Conservation (phyloP, 208 protist species). For the Acanthamoeba royreba region DNA sequence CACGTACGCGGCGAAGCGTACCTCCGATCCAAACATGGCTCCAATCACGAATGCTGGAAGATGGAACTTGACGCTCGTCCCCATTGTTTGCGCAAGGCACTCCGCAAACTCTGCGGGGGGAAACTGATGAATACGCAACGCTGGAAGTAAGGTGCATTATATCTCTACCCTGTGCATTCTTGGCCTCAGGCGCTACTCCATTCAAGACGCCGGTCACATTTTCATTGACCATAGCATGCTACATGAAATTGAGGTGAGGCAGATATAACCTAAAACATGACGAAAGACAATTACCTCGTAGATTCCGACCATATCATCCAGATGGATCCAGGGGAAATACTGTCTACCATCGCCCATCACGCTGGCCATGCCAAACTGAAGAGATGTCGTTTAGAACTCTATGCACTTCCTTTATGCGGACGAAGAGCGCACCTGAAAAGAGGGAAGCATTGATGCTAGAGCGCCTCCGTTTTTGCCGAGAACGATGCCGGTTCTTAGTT, state of each 20-base stretch:
- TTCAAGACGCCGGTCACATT: background rate
- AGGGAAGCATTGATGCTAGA: background rate
- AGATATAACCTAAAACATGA: background rate
- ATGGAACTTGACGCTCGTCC: conserved; percentile 1
- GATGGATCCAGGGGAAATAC: conserved; percentile 42
- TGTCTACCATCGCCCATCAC: conserved; percentile 3
- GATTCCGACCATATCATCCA: conserved; percentile 40
- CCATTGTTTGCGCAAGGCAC: background rate
- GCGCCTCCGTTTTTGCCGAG: background rate
- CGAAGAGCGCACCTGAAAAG: background rate
- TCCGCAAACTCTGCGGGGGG: background rate
- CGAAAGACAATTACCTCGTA: too few species aligned
- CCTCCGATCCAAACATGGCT: background rate
- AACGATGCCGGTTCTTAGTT: conserved; percentile 12
- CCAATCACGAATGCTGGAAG: background rate
- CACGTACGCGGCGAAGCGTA: background rate
- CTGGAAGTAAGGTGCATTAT: background rate
- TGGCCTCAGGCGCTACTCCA: background rate
- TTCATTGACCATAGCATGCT: background rate
- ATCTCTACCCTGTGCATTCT: background rate
- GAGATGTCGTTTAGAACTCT: background rate
- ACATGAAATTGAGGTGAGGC: background rate
- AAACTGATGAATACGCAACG: background rate
- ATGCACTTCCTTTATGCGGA: background rate
- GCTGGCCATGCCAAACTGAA: background rate